These are phyloP conservation scores for Plasmodium billcollinsi DNA, from an alignment of 169 alveolate genomes.

Conservation along the genomic window DNA sequence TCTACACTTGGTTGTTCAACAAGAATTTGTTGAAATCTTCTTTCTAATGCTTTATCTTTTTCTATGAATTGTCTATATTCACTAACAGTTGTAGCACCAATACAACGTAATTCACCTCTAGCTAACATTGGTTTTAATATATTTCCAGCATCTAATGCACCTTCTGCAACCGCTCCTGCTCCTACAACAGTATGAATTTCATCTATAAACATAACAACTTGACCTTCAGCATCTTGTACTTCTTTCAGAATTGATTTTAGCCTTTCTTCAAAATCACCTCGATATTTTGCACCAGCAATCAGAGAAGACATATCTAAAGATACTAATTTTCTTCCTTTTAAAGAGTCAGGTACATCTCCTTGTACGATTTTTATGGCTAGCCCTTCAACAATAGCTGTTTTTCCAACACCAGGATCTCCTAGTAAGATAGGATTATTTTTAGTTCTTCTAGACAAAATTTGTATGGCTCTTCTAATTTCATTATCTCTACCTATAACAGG, in stretches of 20 bases:
- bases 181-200: conserved; percentile 93
- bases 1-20: conserved; percentile 91
- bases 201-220: conserved; percentile 91
- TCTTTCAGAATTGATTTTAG: conserved; percentile 90
- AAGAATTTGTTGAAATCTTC: conserved; percentile 92
- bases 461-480: conserved; percentile 90
- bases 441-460: conserved; percentile 89
- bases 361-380: conserved; percentile 90
- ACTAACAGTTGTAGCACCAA: conserved; percentile 93
- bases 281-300: conserved; percentile 90
- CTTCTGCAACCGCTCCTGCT: conserved; percentile 94
- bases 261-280: conserved; percentile 94
- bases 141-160: conserved; percentile 92
- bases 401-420: conserved; percentile 94
- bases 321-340: conserved; percentile 86
- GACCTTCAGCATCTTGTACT: conserved; percentile 91
- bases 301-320: conserved; percentile 89
- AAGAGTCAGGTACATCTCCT: conserved; percentile 92
- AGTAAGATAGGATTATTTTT: conserved; percentile 91
- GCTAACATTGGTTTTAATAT: conserved; percentile 92
- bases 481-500: conserved; percentile 92
- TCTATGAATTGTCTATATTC: conserved; percentile 92
- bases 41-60: conserved; percentile 92
- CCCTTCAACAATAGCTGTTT: conserved; percentile 94
- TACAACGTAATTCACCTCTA: conserved; percentile 91